A percentile compares a stretch with the other conserved stretches of the same genome.
These are phyloP conservation scores for Penicillium hesseltinei DNA, from an alignment of 2,329 filamentous ascomycete species.

Conservation along the genomic window DNA sequence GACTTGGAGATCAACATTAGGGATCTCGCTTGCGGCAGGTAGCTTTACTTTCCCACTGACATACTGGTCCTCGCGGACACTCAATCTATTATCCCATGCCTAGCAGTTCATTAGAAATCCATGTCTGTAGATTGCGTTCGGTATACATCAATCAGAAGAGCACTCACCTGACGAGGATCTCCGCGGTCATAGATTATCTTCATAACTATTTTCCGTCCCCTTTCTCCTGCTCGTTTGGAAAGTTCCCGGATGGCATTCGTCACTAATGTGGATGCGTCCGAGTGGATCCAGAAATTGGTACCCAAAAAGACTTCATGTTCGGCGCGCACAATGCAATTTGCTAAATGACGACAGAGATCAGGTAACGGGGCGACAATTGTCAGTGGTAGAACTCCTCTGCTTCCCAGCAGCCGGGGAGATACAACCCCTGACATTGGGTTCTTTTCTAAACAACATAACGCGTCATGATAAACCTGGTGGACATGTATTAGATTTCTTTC, in stretches of 20 bases:
- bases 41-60: conserved; percentile 58
- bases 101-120: conserved; percentile 16
- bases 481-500: neutral
- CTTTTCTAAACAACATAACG: conserved; percentile 47
- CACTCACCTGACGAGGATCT: conserved; percentile 56
- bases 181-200: conserved; percentile 76
- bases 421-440: conserved; percentile 50
- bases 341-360: conserved; percentile 71
- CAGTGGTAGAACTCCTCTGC: conserved; percentile 63
- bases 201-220: conserved; percentile 60
- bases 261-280: conserved; percentile 65
- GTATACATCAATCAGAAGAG: neutral
- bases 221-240: conserved; percentile 60
- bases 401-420: conserved; percentile 60
- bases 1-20: conserved; percentile 69
- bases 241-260: conserved; percentile 68
- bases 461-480: conserved; percentile 62
- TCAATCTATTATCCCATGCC: conserved; percentile 62
- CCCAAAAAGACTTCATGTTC: conserved; percentile 70
- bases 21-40: conserved; percentile 64
- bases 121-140: neutral
- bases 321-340: conserved; percentile 71
- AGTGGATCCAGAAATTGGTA: conserved; percentile 74
- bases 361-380: conserved; percentile 68
- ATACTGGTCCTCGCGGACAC: conserved; percentile 59